Base-by-base conservation (phyloP, 2,329 filamentous ascomycete species). In the Annulohypoxylon truncatum region DNA sequence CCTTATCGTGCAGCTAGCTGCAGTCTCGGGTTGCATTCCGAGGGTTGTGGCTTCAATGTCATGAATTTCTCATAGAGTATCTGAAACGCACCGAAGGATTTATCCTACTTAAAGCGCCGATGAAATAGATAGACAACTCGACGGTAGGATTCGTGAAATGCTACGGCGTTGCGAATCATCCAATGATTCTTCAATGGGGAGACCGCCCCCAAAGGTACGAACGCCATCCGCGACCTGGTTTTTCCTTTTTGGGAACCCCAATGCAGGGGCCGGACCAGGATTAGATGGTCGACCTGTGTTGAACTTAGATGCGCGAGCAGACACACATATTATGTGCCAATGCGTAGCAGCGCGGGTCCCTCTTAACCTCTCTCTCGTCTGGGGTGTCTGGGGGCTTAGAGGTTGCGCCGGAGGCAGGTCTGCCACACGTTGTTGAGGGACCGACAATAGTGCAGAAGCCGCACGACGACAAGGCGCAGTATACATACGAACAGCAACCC, bases 371-470 rank as follows among this genome's bases (percentile, higher is more conserved):
- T 47, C 53, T 61, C 10, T 15, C 29, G 3, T 31, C 13, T 28
- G 13, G 54, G 13, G 20, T 35, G n/a, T n/a, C n/a, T n/a, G n/a
- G n/a, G n/a, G 71, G 71, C 28, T 51, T 73, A 7, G 71, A 73
- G 33, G 65, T 73, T 15, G 64, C 53, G 38, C 67, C 68, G 13
- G 71, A 69, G 15, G 48, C 69, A 4, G 68, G 68, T 13, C 31
- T 67, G 24, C 72, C 71, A 9, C 66, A 72, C 2, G 70, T 72
- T 2, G 48, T 73, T 12, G 33, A 70, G 8, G 68, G 67, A 6
- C 71, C 71, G 40, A 61, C 52, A n/a, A 60, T 57, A 6, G 2
- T 67, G 38, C 54, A 67, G 31, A 72, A 71, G n/a, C 48, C 64
- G 20, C 63, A 67, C 46, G 61, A 66, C 35, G 50, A 50, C 7